Percentiles rank a stretch among this genome's conserved stretches.
phyloP scores from a whole-genome alignment of 805 yeast species.

The Komagataella pastoris region DNA sequence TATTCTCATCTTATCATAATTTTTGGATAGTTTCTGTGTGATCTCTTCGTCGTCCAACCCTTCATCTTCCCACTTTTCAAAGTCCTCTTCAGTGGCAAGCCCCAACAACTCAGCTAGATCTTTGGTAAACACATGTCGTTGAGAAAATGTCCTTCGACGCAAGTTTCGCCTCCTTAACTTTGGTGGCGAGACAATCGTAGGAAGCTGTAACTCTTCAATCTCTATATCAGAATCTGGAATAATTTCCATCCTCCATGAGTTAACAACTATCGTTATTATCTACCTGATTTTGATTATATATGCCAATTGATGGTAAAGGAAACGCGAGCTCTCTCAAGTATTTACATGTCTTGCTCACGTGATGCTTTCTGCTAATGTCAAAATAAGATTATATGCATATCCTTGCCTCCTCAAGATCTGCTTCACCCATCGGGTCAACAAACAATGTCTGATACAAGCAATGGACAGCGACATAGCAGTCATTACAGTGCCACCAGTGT shows the following conservation, averaged over 20 bases:
- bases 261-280: neutral
- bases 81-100: constrained; percentile 11
- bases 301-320: neutral
- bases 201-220: neutral
- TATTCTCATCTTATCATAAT: constrained; percentile 12
- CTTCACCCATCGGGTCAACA: neutral
- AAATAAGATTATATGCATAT: neutral
- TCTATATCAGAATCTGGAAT: constrained; percentile 6
- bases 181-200: neutral
- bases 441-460: neutral
- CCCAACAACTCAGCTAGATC: constrained; percentile 18
- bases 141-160: constrained; percentile 10
- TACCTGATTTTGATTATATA: neutral
- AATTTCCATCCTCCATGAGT: neutral
- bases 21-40: constrained; percentile 13
- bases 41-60: constrained; percentile 14
- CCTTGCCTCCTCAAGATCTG: neutral
- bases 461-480: constrained; percentile 24
- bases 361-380: neutral
- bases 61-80: constrained; percentile 10
- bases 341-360: constrained; percentile 1
- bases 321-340: neutral
- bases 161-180: neutral
- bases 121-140: constrained; percentile 20
- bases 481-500: constrained; percentile 71